Base-by-base conservation (phyloP, 1,284 basidiomycete genomes). In the Leccinum holopus region DNA sequence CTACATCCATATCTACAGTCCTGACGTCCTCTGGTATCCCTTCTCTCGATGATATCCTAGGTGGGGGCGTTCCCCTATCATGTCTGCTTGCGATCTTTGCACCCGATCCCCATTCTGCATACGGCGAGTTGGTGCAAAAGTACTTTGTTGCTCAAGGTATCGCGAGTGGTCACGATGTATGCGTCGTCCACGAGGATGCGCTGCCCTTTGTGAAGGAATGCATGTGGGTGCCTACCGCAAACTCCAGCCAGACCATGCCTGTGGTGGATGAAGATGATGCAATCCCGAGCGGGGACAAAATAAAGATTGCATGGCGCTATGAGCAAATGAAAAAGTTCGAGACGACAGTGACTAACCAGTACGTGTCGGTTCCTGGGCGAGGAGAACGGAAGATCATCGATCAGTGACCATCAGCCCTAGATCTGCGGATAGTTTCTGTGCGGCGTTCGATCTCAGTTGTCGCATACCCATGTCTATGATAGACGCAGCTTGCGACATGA, bases 281-380 rank as follows among this genome's bases (percentile, higher is more conserved):
- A 9, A 70, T 71, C 44, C 77, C 78, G 63, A 76, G 74, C 47
- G 72, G 77, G 60, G 77, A 82, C 41, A 84, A 82, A 68, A 87
- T 94, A 66, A 94, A 91, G 78, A 97, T 98, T 70, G 97, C 97
- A 44, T 99, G 97, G 93, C 83, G 97, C 70, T 99, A 99, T 75
- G 92, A 94, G 70, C 83, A 87, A 64, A 91, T 97, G 91, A 92
- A 90, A 77, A 89, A 84, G 76, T 97, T 97, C 76, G 87, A 92
- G 77, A 97, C 95, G 1, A 95, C 92, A 1, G 87, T 97, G 32
- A 68, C 74, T 60, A 73, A 75, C 67, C 75, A 77, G 82, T 85
- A 82, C 74, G 85, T 82, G 66, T 14, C 21, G 72, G 72, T 75
- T 59, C 41, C 47, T 51, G 16, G 16, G 59, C 49, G 55, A 37